Evolutionary conservation across 805 yeast genomes (phyloP), one percentile per base, ranked within the genome.

Genomic region (Kluyveromyces nonfermentans): DNA sequence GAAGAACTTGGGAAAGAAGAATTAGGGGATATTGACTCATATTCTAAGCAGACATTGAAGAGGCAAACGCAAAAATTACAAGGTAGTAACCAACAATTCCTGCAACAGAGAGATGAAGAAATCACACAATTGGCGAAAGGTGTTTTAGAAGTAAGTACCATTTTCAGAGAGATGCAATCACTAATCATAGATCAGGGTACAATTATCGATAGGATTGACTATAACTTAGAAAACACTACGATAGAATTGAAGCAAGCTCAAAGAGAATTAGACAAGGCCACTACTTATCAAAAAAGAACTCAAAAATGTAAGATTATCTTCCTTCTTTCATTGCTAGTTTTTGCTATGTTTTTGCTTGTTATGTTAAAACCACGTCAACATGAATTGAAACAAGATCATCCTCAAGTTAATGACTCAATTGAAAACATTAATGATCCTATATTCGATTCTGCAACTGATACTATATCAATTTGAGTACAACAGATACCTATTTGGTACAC

Each of bases 101-200:
- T 52, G 49, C 59, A 52, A 44, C 86, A 84, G 52, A 72, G 98
- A 43, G 98, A 93, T 57, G 76, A 80, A 42, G 98, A 90, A 57
- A 93, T 93, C 42, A 83, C 84, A 28, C 84, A 83, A 51, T 73
- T 93, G 43, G 97, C 98, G 4, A 86, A 85, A 70, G 96, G 97
- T 41, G 95, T 93, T 37, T 68, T 90, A 34, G 99, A 93, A 60
- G 85, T 93, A 1, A 84, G 94, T 25, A 86, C 90, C 1, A 90
- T 93, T 37, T 93, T 93, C 69, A 83, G 84, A 59, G 97, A 93
- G 57, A 76, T 93, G 75, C 97, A 94, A 56, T 77, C 80, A 33
- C 71, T 93, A 73, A 85, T 93, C 35, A 83, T 93, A 44, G 97
- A 93, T 56, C 98, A 93, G 64, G 98, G 98, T 1, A 86, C 96